Evolutionary conservation across 1,139 yeast species (phyloP).

Genomic region (Pneumocystis jirovecii): DNA sequence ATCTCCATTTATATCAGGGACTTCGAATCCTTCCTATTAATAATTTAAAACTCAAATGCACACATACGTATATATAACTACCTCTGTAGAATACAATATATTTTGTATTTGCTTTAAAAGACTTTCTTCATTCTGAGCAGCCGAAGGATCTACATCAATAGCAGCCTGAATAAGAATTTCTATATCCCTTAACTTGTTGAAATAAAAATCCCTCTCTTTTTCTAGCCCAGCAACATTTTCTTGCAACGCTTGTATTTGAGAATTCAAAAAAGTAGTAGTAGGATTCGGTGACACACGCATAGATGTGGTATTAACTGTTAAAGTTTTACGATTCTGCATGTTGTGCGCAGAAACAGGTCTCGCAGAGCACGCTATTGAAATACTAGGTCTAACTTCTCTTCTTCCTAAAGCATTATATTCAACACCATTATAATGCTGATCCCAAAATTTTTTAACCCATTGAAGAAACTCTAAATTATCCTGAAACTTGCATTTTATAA

Average conservation of each 20-base stretch:
- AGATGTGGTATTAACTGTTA: slow-evolving; percentile 4
- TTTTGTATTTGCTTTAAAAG: slow-evolving; percentile 52
- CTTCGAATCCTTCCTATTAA: slow-evolving; percentile 22
- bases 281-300: slow-evolving; percentile 4
- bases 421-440: slow-evolving; percentile 52
- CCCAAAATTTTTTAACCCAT: slow-evolving; percentile 80
- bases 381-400: slow-evolving; percentile 24
- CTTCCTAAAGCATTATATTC: slow-evolving; percentile 53
- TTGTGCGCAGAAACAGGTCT: background rate
- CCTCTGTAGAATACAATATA: slow-evolving; percentile 67
- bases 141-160: slow-evolving; percentile 32
- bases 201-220: slow-evolving; percentile 73
- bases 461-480: slow-evolving; percentile 88
- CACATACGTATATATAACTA: slow-evolving; percentile 27
- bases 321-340: background rate
- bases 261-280: slow-evolving; percentile 13
- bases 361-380: slow-evolving; percentile 8
- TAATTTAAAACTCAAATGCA: background rate
- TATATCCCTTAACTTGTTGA: slow-evolving; percentile 73
- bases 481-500: slow-evolving; percentile 78
- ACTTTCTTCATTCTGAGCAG: slow-evolving; percentile 25
- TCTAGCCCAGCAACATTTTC: slow-evolving; percentile 27
- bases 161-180: slow-evolving; percentile 65
- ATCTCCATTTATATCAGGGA: slow-evolving; percentile 19
- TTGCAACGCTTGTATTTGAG: slow-evolving; percentile 14